A percentile compares a stretch with the other conserved stretches of the same genome.
Evolutionary conservation across 495 filamentous ascomycete species (phyloP).

Genomic region (Penicillium malachiteum): DNA sequence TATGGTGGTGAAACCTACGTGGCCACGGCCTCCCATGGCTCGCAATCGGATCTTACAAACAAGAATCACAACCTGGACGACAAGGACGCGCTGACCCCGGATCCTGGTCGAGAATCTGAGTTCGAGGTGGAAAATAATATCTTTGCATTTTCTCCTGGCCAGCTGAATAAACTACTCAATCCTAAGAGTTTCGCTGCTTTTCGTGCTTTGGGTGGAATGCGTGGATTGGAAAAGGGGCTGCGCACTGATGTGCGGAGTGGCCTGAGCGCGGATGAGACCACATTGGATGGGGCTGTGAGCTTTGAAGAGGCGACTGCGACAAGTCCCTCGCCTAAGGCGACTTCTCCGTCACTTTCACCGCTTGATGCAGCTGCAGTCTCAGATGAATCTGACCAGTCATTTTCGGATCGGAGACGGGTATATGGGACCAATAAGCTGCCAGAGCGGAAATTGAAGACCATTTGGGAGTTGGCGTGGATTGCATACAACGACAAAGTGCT

Average conservation of each 20-base stretch:
- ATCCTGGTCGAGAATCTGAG: slow-evolving; percentile 68
- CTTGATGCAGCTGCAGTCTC: slow-evolving; percentile 21
- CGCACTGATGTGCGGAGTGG: slow-evolving; percentile 66
- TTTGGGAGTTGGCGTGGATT: slow-evolving; percentile 75
- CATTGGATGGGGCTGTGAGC: slow-evolving; percentile 59
- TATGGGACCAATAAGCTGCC: slow-evolving; percentile 71
- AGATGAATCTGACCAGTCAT: slow-evolving; percentile 38
- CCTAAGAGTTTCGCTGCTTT: slow-evolving; percentile 80
- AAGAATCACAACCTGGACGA: slow-evolving; percentile 42
- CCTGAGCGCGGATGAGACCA: slow-evolving; percentile 71
- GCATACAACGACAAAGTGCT: slow-evolving; percentile 83
- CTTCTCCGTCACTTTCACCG: slow-evolving; percentile 17
- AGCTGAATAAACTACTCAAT: slow-evolving; percentile 74
- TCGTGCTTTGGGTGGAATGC: slow-evolving; percentile 72
- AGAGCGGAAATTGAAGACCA: slow-evolving; percentile 66
- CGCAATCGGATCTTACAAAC: slow-evolving; percentile 39
- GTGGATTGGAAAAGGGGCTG: slow-evolving; percentile 74
- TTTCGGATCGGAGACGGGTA: slow-evolving; percentile 63
- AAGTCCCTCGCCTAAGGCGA: slow-evolving; percentile 30
- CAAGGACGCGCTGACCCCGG: slow-evolving; percentile 63
- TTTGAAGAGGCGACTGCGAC: slow-evolving; percentile 61
- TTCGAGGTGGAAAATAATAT: slow-evolving; percentile 74
- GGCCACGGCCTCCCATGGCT: slow-evolving; percentile 32
- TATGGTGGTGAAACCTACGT: slow-evolving; percentile 54
- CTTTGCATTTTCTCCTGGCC: slow-evolving; percentile 81